phyloP scores from a whole-genome alignment of 129 eudicot species.

The Helianthus tuberosus region DNA sequence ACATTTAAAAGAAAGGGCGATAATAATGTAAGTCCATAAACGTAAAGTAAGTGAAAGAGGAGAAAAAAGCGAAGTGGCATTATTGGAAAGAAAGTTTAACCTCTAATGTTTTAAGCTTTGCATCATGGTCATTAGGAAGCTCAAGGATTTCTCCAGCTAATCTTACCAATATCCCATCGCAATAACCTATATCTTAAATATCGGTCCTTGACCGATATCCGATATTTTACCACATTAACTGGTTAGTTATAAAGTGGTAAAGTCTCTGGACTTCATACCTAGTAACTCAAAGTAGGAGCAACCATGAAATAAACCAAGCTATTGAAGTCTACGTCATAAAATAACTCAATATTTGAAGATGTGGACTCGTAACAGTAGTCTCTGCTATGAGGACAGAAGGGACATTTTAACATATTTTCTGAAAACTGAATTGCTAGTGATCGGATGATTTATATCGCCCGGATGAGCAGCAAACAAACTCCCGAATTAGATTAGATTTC shows the following conservation, averaged over 20 bases:
- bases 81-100: constrained; percentile 33
- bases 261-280: constrained; percentile 44
- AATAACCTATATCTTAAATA: too few relatives aligned
- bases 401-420: too few relatives aligned
- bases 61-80: constrained; percentile 3
- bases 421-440: too few relatives aligned
- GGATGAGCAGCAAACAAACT: too few relatives aligned
- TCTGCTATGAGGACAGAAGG: too few relatives aligned
- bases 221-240: too few relatives aligned
- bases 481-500: too few relatives aligned
- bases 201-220: too few relatives aligned
- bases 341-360: constrained; percentile 49
- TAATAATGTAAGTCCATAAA: constrained; percentile 5
- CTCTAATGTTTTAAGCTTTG: constrained; percentile 92
- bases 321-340: constrained; percentile 61
- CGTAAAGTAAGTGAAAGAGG: constrained; percentile 5
- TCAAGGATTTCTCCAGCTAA: constrained; percentile 88
- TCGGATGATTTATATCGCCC: too few relatives aligned
- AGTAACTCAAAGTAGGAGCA: constrained; percentile 97
- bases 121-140: constrained; percentile 90
- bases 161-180: constrained; percentile 13
- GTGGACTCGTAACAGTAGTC: too few relatives aligned
- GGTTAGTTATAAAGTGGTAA: neutral
- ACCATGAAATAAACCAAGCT: constrained; percentile 92
- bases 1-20: constrained; percentile 3